Evolutionary conservation across 1,284 basidiomycete species (phyloP), one percentile per base, ranked within the genome.

Genomic region (Trichosporon coremiiforme): DNA sequence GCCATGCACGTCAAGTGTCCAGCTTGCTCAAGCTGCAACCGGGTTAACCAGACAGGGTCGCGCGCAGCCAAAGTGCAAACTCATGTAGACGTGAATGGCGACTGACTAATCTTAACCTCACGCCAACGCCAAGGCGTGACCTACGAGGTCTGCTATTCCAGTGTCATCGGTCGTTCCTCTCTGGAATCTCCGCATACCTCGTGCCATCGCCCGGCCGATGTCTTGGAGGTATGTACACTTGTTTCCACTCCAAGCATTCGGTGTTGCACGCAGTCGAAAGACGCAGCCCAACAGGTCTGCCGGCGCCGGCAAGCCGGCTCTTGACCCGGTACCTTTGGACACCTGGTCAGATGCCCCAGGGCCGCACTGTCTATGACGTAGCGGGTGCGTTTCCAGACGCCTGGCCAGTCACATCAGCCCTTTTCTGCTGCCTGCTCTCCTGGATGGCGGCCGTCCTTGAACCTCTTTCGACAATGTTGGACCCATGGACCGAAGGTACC

Each of bases 311-410:
- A n/a, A n/a, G n/a, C n/a, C n/a, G n/a, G n/a, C n/a, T n/a, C n/a
- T 4, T 53, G 10, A 6, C 2, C 47, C 47, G 6, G 47, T 22
- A 9, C 20, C 20, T 53, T 53, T 45, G 41, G 47, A 6, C 47
- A 53, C 4, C 4, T 12, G 47, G 15, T n/a, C n/a, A n/a, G n/a
- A n/a, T n/a, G n/a, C n/a, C n/a, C n/a, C n/a, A n/a, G n/a, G n/a
- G n/a, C n/a, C n/a, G n/a, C n/a, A n/a, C n/a, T n/a, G n/a, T n/a
- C 3, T 53, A 53, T 53, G 47, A 53, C 47, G 47, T 53, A 53
- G 47, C n/a, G n/a, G n/a, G n/a, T n/a, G n/a, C n/a, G n/a, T n/a
- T n/a, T n/a, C n/a, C n/a, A n/a, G n/a, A n/a, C n/a, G n/a, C n/a
- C n/a, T n/a, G n/a, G n/a, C n/a, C 47, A 53, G 47, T 53, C 17